phyloP scores from a whole-genome alignment of 257 asterid species.

The Petunia secreta region DNA sequence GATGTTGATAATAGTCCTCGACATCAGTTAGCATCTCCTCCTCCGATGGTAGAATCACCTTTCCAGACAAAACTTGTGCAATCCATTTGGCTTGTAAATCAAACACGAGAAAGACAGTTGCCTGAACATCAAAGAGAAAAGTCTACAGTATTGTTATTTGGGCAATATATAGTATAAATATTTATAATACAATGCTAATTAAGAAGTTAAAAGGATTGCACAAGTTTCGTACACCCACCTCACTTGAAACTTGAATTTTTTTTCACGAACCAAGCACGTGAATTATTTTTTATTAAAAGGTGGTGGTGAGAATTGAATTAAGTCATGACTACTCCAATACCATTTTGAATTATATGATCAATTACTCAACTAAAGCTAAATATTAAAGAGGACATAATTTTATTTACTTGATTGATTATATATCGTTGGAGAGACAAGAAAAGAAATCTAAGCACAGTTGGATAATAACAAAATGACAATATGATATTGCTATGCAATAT shows the following conservation, averaged over 20 bases:
- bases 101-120: conserved; percentile 31
- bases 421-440: too few species aligned
- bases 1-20: conserved; percentile 39
- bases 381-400: too few species aligned
- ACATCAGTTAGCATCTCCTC: conserved; percentile 56
- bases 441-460: too few species aligned
- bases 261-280: too few species aligned
- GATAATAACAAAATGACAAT: not conserved
- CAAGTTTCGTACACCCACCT: too few species aligned
- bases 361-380: too few species aligned
- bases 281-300: too few species aligned
- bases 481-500: not conserved
- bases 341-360: too few species aligned
- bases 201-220: not conserved
- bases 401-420: too few species aligned
- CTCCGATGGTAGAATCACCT: conserved; percentile 44
- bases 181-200: not conserved
- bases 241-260: too few species aligned
- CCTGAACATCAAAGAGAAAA: conserved; percentile 28
- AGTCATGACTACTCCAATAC: too few species aligned
- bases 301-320: too few species aligned
- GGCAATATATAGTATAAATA: not conserved
- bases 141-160: not conserved
- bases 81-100: conserved; percentile 75
- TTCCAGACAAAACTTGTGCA: conserved; percentile 54